Base-by-base conservation (phyloP, 805 yeast genomes). In the Sugiyamaella boreocaroliniensis region DNA sequence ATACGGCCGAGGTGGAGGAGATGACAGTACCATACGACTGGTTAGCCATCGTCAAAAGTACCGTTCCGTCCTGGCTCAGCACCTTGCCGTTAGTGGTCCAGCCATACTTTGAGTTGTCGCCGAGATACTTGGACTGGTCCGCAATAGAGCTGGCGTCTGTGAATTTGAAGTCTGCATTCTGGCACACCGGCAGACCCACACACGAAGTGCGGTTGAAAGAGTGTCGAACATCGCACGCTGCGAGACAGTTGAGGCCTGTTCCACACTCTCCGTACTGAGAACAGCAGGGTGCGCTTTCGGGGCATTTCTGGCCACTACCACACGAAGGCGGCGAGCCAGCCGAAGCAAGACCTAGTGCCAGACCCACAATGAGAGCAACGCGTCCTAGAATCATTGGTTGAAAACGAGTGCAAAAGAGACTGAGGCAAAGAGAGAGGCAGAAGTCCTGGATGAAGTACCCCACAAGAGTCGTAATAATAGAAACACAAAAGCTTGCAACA, bases 251-350 rank as follows among this genome's bases (percentile, higher is more conserved):
- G 15, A 76, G 65, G 20, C 95, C 95, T 20, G 82, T 77, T 62
- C 93, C 95, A 72, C 95, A 87, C 40, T 71, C 75, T 48, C 97
- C 97, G 60, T 78, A 83, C 61, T 82, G 85, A 10, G 89, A 82
- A 68, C 97, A 89, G 69, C 97, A 89, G 51, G 97, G 97, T n/a
- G 65, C 59, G 47, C 74, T 76, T 62, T 84, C 81, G 1, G 97
- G 97, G 71, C 97, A 89, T 4, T 73, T 62, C 9, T 64, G 56
- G 9, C 81, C 73, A 11, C 76, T 67, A 56, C 77, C 78, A 71
- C 96, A 88, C 6, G 65, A 52, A 18, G 48, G 37, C 12, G 37
- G 45, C 43, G 64, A 58, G 50, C 49, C 66, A 56, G 43, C 57
- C 55, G 29, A 61, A 59, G 47, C 69, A 42, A 42, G 4, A 10